Evolutionary conservation across 768 basidiomycete species (phyloP).

Genomic region (Floccularia luteovirens): DNA sequence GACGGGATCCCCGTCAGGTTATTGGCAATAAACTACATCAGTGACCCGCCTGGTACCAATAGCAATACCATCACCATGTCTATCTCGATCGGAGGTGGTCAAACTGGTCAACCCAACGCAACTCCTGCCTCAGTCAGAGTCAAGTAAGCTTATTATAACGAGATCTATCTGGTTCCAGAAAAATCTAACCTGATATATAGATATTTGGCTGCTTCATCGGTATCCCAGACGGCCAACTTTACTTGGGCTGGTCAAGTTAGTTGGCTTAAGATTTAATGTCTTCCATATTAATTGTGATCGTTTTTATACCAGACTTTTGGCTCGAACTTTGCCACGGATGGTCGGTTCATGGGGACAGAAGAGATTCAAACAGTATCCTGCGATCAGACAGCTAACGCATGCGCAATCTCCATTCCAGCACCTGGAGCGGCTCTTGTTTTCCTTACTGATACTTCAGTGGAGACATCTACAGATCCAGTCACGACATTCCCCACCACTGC

Average conservation of each 20-base stretch:
- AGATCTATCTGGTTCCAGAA: no score
- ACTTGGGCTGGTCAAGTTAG: constrained; percentile 74
- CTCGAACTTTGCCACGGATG: constrained; percentile 56
- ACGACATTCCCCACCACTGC: constrained; percentile 46
- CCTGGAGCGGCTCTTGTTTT: constrained; percentile 76
- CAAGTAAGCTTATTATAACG: constrained; percentile 32
- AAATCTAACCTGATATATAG: constrained; percentile 16
- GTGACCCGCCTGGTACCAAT: constrained; percentile 48
- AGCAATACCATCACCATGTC: constrained; percentile 44
- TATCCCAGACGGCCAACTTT: constrained; percentile 56
- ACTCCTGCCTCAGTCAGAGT: constrained; percentile 42
- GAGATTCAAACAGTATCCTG: constrained; percentile 55
- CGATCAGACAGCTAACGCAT: constrained; percentile 41
- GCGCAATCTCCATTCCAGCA: constrained; percentile 55
- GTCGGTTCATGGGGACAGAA: constrained; percentile 49
- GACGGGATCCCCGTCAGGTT: constrained; percentile 52
- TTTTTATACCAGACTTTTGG: constrained; percentile 60
- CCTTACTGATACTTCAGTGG: constrained; percentile 34
- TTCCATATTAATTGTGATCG: neutral
- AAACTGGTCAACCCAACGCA: neutral
- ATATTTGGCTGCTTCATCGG: constrained; percentile 48
- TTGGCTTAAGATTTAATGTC: neutral
- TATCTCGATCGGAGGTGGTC: constrained; percentile 33
- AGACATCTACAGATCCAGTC: constrained; percentile 20
- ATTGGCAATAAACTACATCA: constrained; percentile 68